phyloP scores from a whole-genome alignment of 495 filamentous ascomycete species.

The Wilcoxina mikolae region DNA sequence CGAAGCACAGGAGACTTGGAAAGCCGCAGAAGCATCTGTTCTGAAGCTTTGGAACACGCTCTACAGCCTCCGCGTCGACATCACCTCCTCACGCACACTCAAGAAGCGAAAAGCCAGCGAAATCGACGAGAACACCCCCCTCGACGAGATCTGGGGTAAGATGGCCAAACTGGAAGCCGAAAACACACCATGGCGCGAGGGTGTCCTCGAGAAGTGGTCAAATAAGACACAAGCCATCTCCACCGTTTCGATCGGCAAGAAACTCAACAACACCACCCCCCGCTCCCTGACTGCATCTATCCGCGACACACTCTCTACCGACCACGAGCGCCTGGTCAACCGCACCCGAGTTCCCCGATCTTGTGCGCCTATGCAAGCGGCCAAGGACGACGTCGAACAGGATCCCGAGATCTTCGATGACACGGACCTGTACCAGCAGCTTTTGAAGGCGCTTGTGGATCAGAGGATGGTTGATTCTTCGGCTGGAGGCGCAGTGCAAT shows the following conservation, averaged over 20 bases:
- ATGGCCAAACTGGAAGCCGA: constrained; percentile 53
- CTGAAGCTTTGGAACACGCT: constrained; percentile 75
- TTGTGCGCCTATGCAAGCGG: constrained; percentile 53
- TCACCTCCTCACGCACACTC: constrained; percentile 34
- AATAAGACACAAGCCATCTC: constrained; percentile 38
- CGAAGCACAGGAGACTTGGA: constrained; percentile 34
- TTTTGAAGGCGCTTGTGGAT: constrained; percentile 83
- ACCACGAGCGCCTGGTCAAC: constrained; percentile 50
- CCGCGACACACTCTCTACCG: constrained; percentile 53
- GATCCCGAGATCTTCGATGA: constrained; percentile 59
- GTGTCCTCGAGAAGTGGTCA: constrained; percentile 55
- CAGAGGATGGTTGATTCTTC: constrained; percentile 52
- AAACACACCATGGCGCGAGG: constrained; percentile 37
- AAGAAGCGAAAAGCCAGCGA: constrained; percentile 44
- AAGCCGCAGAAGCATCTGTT: constrained; percentile 76
- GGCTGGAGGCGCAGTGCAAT: constrained; percentile 30
- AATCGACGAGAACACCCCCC: constrained; percentile 38
- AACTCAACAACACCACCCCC: constrained; percentile 38
- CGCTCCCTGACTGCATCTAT: constrained; percentile 59
- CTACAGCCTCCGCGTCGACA: constrained; percentile 50
- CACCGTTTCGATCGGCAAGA: constrained; percentile 34
- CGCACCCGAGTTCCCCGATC: constrained; percentile 52
- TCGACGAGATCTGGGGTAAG: constrained; percentile 52
- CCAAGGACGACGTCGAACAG: constrained; percentile 30
- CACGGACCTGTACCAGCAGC: constrained; percentile 77